A percentile compares a stretch with the other conserved stretches of the same genome.
Conservation (phyloP, 1,139 yeast species). For the Saccharomycopsis crataegensis region DNA sequence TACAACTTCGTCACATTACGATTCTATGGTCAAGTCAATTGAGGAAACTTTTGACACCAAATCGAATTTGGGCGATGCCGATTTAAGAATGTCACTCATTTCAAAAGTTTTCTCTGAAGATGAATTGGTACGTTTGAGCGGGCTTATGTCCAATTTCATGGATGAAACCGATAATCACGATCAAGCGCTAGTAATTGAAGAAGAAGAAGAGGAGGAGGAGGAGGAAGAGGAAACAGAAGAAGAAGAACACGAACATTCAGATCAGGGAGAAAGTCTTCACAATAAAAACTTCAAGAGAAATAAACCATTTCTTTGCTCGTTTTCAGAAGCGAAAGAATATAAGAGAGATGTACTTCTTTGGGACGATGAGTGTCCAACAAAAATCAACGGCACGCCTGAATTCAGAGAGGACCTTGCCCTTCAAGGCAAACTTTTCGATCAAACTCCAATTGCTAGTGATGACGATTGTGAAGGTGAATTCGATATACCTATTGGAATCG, state of each 20-base stretch:
- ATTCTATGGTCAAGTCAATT: neutral
- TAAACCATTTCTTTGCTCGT: too few relatives aligned
- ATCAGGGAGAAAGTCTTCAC: neutral
- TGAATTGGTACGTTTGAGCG: constrained; percentile 13
- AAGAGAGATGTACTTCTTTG: neutral
- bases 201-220: constrained; percentile 3
- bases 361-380: constrained; percentile 14
- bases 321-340: too few relatives aligned
- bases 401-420: neutral
- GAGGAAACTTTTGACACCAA: neutral
- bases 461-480: constrained; percentile 1
- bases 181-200: neutral
- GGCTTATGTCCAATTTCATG: constrained; percentile 10
- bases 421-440: neutral
- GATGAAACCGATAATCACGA: neutral
- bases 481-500: constrained; percentile 13
- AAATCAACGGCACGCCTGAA: constrained; percentile 12
- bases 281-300: neutral
- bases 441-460: constrained; percentile 2
- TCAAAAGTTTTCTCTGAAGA: constrained; percentile 16
- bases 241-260: neutral
- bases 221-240: neutral
- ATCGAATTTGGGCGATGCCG: neutral
- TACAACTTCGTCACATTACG: constrained; percentile 1
- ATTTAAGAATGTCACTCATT: constrained; percentile 12